Conservation (phyloP, 371 early-diverging fungal genomes). For the Encephalitozoon intestinalis region DNA sequence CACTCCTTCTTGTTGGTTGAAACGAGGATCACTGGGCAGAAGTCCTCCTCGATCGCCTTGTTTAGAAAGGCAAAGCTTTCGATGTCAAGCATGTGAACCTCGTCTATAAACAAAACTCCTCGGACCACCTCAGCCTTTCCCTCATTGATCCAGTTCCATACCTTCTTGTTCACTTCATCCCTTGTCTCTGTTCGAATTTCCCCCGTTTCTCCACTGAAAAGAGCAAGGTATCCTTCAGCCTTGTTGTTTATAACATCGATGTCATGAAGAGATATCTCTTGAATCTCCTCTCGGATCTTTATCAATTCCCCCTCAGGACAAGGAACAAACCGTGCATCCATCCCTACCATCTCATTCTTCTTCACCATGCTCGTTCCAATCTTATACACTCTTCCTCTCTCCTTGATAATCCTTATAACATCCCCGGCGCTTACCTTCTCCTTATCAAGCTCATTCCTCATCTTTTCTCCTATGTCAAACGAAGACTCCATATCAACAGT, state of each 20-base stretch:
- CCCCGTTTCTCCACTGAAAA: constrained; percentile 90
- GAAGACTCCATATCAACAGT: constrained; percentile 99
- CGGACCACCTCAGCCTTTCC: constrained; percentile 92
- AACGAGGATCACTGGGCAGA: constrained; percentile 93
- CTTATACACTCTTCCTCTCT: constrained; percentile 87
- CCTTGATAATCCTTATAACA: constrained; percentile 92
- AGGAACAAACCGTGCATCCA: constrained; percentile 79
- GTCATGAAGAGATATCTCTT: constrained; percentile 91
- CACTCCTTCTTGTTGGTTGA: constrained; percentile 93
- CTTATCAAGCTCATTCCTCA: constrained; percentile 85
- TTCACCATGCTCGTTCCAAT: constrained; percentile 82
- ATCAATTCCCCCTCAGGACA: constrained; percentile 98
- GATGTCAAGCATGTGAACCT: constrained; percentile 94
- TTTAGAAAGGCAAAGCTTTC: constrained; percentile 95
- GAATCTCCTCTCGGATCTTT: constrained; percentile 80
- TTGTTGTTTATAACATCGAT: constrained; percentile 79
- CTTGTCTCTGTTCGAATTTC: constrained; percentile 90
- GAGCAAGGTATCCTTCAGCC: constrained; percentile 83
- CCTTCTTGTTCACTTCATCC: constrained; percentile 89
- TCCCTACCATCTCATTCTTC: constrained; percentile 81
- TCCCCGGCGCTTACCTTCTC: constrained; percentile 90
- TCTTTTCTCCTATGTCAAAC: constrained; percentile 91
- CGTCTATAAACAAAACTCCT: constrained; percentile 92
- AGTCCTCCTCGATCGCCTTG: constrained; percentile 76
- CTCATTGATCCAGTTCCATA: constrained; percentile 93